phyloP scores from a whole-genome alignment of 202 grass and related monocot genomes.

The Zizania palustris region DNA sequence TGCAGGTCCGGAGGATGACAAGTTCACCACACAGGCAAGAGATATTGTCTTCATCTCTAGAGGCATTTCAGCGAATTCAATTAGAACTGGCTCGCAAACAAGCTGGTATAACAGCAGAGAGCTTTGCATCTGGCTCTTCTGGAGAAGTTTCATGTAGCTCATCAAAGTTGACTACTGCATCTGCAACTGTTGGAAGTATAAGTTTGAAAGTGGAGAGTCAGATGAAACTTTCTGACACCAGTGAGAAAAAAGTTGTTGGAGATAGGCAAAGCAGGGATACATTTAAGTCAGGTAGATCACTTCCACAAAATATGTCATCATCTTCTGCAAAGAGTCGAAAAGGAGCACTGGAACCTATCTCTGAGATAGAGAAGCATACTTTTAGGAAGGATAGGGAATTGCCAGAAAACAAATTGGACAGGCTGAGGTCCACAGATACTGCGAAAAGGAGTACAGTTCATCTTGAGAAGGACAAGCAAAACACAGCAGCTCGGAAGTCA shows the following conservation, averaged over 20 bases:
- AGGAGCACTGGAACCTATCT: constrained; percentile 73
- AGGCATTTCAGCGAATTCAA: constrained; percentile 97
- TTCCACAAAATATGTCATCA: constrained; percentile 43
- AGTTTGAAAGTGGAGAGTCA: constrained; percentile 71
- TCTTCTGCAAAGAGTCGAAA: constrained; percentile 67
- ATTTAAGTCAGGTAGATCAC: constrained; percentile 53
- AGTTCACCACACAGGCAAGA: constrained; percentile 97
- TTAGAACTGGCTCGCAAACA: constrained; percentile 75
- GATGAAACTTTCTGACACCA: constrained; percentile 50
- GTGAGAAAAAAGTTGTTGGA: constrained; percentile 47
- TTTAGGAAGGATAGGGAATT: constrained; percentile 67
- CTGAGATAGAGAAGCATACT: constrained; percentile 65
- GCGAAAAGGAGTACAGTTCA: constrained; percentile 45
- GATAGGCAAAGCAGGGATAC: constrained; percentile 65
- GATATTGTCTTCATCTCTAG: constrained; percentile 98
- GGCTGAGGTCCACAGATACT: constrained; percentile 49
- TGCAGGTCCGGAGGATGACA: constrained; percentile 91
- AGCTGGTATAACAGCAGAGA: constrained; percentile 53
- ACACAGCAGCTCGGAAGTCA: constrained; percentile 67
- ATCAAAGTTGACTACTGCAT: constrained; percentile 47
- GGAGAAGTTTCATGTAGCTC: constrained; percentile 45
- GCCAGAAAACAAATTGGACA: constrained; percentile 69
- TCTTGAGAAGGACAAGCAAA: constrained; percentile 75
- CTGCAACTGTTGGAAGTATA: constrained; percentile 59
- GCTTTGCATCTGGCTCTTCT: constrained; percentile 58